Evolutionary conservation across 306 rosid genomes (phyloP), one percentile per base, ranked within the genome.

Genomic region (Notholithocarpus densiflorus): DNA sequence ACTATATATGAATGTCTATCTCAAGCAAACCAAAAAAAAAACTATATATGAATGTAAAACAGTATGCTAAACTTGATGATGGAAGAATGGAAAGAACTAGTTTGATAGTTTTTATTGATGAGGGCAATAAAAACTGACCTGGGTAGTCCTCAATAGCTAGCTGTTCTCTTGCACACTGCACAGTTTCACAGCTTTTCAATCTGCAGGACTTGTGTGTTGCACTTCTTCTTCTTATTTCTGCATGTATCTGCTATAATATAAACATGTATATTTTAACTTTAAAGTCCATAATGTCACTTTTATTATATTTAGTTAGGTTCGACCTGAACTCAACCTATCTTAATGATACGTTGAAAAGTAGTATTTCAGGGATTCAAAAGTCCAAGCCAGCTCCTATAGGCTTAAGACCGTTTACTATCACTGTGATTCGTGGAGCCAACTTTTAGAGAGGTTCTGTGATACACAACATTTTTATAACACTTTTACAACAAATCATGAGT

Each of bases 381-480:
- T 40, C 45, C 3, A 8, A 40, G 45, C 11, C 12, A 7, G 45
- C 45, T 40, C 45, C 45, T 7, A 40, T 40, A 8, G 45, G 45
- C 45, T 40, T 2, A 40, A 40, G 45, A 40, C 45, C 12, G 45
- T 40, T 40, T 40, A 40, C 45, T 8, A 2, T 40, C 11, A 2
- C 11, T 40, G 3, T 40, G 45, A 40, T 40, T 40, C 12, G 45
- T 8, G 12, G 45, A 40, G 11, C 12, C 2, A 40, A 40, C 12
- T 40, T 8, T 8, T 40, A 8, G 12, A 6, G 0, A 6, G 3
- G 3, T 2, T 0, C 0, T 2, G 12, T 2, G 3, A 8, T 8
- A 0, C 2, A 8, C 0, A 40, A 8, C 0, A 40, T 40, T 40
- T 40, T 40, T 0, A 8, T 40, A 2, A 8, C 0, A 40, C 2